Percentiles rank a stretch among this genome's conserved stretches.
These are phyloP conservation scores for Termitomyces sp. DNA, from an alignment of 768 basidiomycete genomes.

Conservation along the genomic window DNA sequence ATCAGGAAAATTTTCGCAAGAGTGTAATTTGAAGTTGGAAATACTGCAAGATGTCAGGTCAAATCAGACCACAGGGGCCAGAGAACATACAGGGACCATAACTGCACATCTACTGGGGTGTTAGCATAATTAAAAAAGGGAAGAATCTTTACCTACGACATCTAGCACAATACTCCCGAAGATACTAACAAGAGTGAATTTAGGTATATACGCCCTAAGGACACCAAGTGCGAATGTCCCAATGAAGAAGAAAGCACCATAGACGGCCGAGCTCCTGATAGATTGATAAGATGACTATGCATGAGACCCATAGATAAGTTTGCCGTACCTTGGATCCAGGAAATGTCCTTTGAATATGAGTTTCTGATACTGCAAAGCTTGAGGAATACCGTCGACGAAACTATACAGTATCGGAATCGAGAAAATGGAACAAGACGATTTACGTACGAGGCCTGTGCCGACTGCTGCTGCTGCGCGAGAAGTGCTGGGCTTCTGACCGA, in stretches of 20 bases:
- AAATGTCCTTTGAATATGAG: conserved; percentile 33
- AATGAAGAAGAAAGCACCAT: conserved; percentile 38
- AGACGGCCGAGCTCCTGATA: conserved; percentile 34
- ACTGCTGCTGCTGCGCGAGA: conserved; percentile 26
- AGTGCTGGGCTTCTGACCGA: conserved; percentile 29
- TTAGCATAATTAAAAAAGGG: background rate
- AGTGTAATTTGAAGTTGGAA: conserved; percentile 34
- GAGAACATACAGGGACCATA: conserved; percentile 28
- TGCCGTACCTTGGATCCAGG: conserved; percentile 32
- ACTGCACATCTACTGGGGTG: conserved; percentile 25
- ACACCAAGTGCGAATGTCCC: conserved; percentile 35
- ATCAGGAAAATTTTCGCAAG: conserved; percentile 34
- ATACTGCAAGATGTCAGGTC: conserved; percentile 19
- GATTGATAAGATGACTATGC: background rate
- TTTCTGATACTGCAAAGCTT: conserved; percentile 24
- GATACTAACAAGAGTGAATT: conserved; percentile 32
- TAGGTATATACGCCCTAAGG: conserved; percentile 33
- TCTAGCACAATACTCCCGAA: conserved; percentile 41
- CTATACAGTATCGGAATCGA: conserved; percentile 7
- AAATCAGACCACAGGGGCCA: background rate
- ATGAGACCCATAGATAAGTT: conserved; percentile 23
- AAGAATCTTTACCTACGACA: conserved; percentile 19
- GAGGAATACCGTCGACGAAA: conserved; percentile 21
- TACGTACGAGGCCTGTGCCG: conserved; percentile 30
- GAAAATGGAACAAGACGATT: background rate